Conservation (phyloP, 2,329 filamentous ascomycete species). For the Didymella exigua region DNA sequence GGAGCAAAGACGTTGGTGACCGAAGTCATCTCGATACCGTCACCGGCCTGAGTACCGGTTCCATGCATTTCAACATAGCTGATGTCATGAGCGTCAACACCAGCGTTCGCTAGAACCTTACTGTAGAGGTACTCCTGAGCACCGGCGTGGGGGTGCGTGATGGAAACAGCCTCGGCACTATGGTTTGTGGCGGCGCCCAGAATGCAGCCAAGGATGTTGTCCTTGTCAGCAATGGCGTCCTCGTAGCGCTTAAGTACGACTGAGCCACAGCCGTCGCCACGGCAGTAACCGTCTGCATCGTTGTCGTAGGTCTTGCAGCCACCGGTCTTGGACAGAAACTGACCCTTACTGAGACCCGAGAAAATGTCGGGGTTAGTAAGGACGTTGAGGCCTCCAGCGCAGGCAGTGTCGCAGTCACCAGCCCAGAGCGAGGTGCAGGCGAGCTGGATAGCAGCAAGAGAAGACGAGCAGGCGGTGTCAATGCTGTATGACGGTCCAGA, state of each 20-base stretch:
- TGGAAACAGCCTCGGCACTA: slow-evolving; percentile 79
- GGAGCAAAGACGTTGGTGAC: slow-evolving; percentile 70
- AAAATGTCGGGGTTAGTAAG: slow-evolving; percentile 83
- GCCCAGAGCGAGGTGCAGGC: slow-evolving; percentile 75
- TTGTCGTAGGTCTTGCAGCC: slow-evolving; percentile 83
- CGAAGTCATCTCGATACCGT: slow-evolving; percentile 80
- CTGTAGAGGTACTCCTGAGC: slow-evolving; percentile 75
- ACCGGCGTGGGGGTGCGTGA: slow-evolving; percentile 80
- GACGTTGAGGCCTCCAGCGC: slow-evolving; percentile 78
- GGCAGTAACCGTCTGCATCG: slow-evolving; percentile 80
- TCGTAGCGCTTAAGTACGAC: slow-evolving; percentile 80
- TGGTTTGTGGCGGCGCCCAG: slow-evolving; percentile 79
- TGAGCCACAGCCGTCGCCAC: slow-evolving; percentile 75
- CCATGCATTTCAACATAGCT: slow-evolving; percentile 90
- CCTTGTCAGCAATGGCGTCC: slow-evolving; percentile 76
- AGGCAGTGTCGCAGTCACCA: slow-evolving; percentile 79
- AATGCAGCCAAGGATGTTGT: slow-evolving; percentile 74
- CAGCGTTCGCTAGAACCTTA: slow-evolving; percentile 72
- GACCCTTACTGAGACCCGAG: slow-evolving; percentile 73
- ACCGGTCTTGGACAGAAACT: slow-evolving; percentile 78
- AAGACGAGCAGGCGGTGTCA: slow-evolving; percentile 81
- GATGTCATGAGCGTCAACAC: slow-evolving; percentile 76
- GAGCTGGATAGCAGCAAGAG: slow-evolving; percentile 72
- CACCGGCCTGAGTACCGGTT: slow-evolving; percentile 84
- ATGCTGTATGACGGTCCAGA: slow-evolving; percentile 73